Percentiles rank a stretch among this genome's conserved stretches.
Conservation (phyloP, 2,329 filamentous ascomycete species). For the Cordyceps pruinosa region DNA sequence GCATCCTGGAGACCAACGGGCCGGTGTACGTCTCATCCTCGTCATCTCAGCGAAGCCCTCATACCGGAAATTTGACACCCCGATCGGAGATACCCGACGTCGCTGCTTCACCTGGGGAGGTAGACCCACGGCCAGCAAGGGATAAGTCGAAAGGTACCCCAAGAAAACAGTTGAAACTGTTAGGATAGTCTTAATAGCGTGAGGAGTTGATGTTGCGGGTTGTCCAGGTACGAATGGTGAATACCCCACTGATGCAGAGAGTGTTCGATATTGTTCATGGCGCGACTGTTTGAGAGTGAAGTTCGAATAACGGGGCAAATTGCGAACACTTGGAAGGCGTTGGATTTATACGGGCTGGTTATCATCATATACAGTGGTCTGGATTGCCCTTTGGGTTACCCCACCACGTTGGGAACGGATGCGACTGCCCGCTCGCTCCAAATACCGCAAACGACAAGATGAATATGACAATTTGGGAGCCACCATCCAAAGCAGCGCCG, state of each 20-base stretch:
- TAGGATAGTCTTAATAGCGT: neutral
- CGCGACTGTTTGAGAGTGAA: too few species aligned
- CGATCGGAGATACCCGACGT: neutral
- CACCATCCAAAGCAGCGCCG: conserved; percentile 22
- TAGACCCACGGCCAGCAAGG: neutral
- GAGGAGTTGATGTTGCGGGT: too few species aligned
- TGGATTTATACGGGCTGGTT: too few species aligned
- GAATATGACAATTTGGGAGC: conserved; percentile 22
- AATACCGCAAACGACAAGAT: conserved; percentile 22
- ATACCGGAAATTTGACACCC: neutral
- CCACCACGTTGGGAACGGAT: conserved; percentile 19
- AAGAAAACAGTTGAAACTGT: neutral
- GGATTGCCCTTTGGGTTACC: conserved; percentile 16
- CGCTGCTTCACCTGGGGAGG: neutral
- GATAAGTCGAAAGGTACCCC: neutral
- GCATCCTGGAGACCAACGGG: conserved; percentile 2
- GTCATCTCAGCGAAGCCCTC: neutral
- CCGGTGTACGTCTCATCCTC: conserved; percentile 1
- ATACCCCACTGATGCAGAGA: too few species aligned
- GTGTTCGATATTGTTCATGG: too few species aligned
- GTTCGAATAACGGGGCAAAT: too few species aligned
- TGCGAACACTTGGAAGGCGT: too few species aligned
- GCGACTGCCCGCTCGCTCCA: conserved; percentile 18
- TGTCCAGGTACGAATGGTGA: too few species aligned
- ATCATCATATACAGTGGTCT: conserved; percentile 15